Conservation (phyloP, 768 basidiomycete species). For the Peribolospora baueri region DNA sequence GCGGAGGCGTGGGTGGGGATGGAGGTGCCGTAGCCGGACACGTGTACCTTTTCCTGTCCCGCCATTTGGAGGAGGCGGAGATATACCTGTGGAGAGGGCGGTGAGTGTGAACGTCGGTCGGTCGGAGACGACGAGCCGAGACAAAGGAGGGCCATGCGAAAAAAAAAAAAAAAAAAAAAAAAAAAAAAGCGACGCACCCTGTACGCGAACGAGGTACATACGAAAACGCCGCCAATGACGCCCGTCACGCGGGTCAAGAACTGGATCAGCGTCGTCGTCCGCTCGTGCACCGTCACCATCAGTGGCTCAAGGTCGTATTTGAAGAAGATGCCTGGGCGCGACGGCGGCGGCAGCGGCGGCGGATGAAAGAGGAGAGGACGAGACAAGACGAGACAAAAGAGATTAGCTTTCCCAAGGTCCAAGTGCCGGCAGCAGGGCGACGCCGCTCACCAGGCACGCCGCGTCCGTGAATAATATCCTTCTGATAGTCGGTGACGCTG, state of each 20-base stretch:
- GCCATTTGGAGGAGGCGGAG: no score
- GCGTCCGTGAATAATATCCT: constrained; percentile 42
- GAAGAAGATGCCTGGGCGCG: constrained; percentile 51
- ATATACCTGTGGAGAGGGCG: no score
- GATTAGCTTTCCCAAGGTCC: neutral
- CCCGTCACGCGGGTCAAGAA: constrained; percentile 64
- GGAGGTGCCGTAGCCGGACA: no score
- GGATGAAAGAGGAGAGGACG: neutral
- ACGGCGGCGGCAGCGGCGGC: neutral
- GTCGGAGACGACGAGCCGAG: no score
- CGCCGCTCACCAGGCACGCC: constrained; percentile 39
- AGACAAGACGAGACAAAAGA: no score
- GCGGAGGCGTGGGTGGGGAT: no score
- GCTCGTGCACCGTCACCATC: constrained; percentile 58
- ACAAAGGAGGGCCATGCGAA: no score
- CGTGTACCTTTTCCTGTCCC: no score
- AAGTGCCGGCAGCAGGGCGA: neutral
- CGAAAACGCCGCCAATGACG: constrained; percentile 80
- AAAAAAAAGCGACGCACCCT: neutral
- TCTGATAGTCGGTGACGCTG: constrained; percentile 77
- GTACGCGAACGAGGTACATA: constrained; percentile 31
- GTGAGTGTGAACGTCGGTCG: no score
- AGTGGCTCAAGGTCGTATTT: constrained; percentile 91
- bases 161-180: no score
- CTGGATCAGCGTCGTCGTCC: constrained; percentile 57